A percentile compares a stretch with the other conserved stretches of the same genome.
Conservation (phyloP, 2,329 filamentous ascomycete genomes). For the Tolypocladium album region DNA sequence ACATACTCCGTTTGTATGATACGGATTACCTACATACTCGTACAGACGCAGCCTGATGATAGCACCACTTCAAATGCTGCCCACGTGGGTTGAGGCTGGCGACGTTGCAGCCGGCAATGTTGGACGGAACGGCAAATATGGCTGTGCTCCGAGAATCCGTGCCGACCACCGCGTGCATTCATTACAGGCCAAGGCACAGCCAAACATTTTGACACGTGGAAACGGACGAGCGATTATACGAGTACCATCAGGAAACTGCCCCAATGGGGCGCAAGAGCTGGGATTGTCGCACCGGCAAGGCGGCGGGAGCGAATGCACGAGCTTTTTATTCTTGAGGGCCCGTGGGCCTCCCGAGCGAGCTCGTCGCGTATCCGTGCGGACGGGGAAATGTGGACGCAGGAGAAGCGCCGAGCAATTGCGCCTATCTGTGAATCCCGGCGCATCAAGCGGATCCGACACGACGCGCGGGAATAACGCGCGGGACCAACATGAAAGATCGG, state of each 20-base stretch:
- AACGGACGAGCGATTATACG: not conserved
- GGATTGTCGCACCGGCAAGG: not conserved
- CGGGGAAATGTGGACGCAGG: not conserved
- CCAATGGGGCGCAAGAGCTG: not conserved
- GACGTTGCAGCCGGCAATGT: not conserved
- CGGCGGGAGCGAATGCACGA: not conserved
- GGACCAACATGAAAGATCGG: not conserved
- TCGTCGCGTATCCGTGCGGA: not conserved
- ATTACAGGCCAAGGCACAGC: not conserved
- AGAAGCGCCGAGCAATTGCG: slow-evolving; percentile 8
- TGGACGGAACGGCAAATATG: not conserved
- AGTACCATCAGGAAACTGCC: too few species aligned
- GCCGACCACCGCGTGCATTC: not conserved
- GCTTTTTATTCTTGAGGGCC: not conserved
- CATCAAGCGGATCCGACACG: not conserved
- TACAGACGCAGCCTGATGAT: not conserved
- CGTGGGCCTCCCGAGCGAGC: not conserved
- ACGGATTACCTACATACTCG: too few species aligned
- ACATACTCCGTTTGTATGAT: too few species aligned
- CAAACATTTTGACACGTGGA: not conserved
- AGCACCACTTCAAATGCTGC: not conserved
- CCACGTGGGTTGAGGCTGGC: not conserved
- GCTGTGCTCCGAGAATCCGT: not conserved
- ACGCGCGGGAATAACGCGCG: not conserved
- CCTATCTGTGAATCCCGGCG: not conserved